Base-by-base conservation (phyloP, 2,329 filamentous ascomycete genomes). In the Alternaria panax region DNA sequence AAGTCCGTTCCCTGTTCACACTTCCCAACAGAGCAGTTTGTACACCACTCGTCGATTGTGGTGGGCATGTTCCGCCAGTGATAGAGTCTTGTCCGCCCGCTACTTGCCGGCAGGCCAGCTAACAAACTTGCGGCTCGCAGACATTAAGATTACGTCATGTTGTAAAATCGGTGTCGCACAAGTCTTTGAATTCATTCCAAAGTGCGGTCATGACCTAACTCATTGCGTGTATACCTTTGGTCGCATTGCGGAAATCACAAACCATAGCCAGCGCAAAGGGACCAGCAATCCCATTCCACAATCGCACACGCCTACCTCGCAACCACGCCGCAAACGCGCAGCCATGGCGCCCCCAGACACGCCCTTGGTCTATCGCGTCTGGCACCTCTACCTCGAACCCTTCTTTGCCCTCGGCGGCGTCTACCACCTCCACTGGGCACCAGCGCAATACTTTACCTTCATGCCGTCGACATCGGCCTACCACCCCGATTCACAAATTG, bases 341-440 rank as follows among this genome's bases (percentile, higher is more conserved):
- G 28, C 25, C 28, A 69, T 69, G 65, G 57, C 63, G 6, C 66
- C 64, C 7, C 66, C 60, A 3, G 62, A 65, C 22, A 84, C 91
- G 28, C 71, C 71, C 2, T 45, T 67, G 46, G 86, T 89, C 14
- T 93, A 93, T 79, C 83, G 84, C 51, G 63, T 89, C 72, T 92
- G 93, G 81, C 92, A 93, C 80, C 86, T 93, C 64, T 83, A 88
- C 71, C 80, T 93, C 70, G 91, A 93, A 76, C 86, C 86, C 18
- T 52, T 85, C 51, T 79, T 81, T 47, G 82, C 85, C 40, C 75
- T 86, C 11, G 75, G 81, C n/a, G 85, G 86, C 34, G 81, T 83
- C 45, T 81, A 81, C 72, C 83, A 80, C 63, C 84, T 85, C 48
- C 78, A 82, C 68, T 81, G 83, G 66, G 68, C 74, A 34, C 85